phyloP scores from a whole-genome alignment of 768 basidiomycete genomes.

The Lactifluus echinatus region DNA sequence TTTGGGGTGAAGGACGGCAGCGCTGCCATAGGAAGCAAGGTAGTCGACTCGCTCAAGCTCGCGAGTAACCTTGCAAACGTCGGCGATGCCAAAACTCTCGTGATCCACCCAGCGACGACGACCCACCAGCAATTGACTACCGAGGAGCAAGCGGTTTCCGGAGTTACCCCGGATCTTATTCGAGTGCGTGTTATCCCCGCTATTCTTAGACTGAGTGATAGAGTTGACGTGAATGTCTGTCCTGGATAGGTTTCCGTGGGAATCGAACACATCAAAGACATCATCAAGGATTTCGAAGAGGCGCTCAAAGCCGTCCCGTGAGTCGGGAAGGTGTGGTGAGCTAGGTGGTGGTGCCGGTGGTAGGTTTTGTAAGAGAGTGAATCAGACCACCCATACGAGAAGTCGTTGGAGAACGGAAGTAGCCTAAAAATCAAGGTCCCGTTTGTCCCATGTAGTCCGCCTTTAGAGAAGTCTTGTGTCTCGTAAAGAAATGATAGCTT shows the following conservation, averaged over 20 bases:
- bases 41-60: slow-evolving; percentile 64
- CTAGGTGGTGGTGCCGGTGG: too few species aligned
- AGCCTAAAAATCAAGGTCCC: too few species aligned
- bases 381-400: neutral
- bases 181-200: slow-evolving; percentile 36
- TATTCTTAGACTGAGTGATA: neutral
- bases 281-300: slow-evolving; percentile 36
- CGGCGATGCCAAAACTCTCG: slow-evolving; percentile 71
- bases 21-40: slow-evolving; percentile 39
- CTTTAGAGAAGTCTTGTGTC: too few species aligned
- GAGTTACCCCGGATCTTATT: slow-evolving; percentile 69
- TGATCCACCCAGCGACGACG: slow-evolving; percentile 70
- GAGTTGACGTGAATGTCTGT: neutral
- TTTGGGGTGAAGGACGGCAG: slow-evolving; percentile 64
- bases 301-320: slow-evolving; percentile 28
- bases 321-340: neutral
- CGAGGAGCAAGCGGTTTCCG: slow-evolving; percentile 54
- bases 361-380: too few species aligned
- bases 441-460: too few species aligned
- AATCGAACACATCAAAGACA: slow-evolving; percentile 35
- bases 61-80: slow-evolving; percentile 70
- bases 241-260: slow-evolving; percentile 33
- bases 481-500: too few species aligned
- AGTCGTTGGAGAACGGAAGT: neutral
- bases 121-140: slow-evolving; percentile 63